Base-by-base conservation (phyloP, 2,329 filamentous ascomycete genomes). In the Diaporthe nobilis region DNA sequence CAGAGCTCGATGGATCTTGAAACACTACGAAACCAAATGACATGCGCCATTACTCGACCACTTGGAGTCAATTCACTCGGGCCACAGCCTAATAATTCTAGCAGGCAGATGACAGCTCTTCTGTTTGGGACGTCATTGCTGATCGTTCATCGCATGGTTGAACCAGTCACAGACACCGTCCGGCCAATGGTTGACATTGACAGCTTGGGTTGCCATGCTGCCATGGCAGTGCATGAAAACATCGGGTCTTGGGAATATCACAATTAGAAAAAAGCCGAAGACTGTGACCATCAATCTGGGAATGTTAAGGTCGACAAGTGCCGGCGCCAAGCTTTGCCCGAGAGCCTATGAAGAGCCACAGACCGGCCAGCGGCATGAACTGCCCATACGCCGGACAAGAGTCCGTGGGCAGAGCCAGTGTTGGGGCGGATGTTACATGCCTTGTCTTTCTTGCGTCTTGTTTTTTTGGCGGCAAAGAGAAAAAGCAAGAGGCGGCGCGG, bases 221-320 rank as follows among this genome's bases (percentile, higher is more conserved):
- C 60, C 63, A 68, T 53, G 63, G 10, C 47, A n/a, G 63, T 22
- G 65, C 47, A 68, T 70, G 42, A 42, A 70, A 70, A 70, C 49
- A 42, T 17, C 49, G 47, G 65, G 65, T 42, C 65, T 70, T 70
- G 65, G 65, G 65, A 53, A 39, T 53, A 68, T 68, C 65, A 53
- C 65, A 68, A 68, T 68, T 53, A 68, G 47, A 37, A 9, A 53
- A 17, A 10, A 13, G 22, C 65, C 22, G 47, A 28, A 31, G 42
- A 25, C 13, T 22, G 55, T 31, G 34, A 37, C 49, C 34, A 37
- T 39, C 34, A 53, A 39, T 20, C 12, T 25, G 22, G 47, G n/a
- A 39, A 20, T 28, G 65, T 39, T 13, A 39, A 37, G 47, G 34
- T 53, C 65, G 49, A 70, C 34, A 70, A 42, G 49, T 70, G 65